Base-by-base conservation (phyloP, 805 yeast species). In the Starmerella powellii region DNA sequence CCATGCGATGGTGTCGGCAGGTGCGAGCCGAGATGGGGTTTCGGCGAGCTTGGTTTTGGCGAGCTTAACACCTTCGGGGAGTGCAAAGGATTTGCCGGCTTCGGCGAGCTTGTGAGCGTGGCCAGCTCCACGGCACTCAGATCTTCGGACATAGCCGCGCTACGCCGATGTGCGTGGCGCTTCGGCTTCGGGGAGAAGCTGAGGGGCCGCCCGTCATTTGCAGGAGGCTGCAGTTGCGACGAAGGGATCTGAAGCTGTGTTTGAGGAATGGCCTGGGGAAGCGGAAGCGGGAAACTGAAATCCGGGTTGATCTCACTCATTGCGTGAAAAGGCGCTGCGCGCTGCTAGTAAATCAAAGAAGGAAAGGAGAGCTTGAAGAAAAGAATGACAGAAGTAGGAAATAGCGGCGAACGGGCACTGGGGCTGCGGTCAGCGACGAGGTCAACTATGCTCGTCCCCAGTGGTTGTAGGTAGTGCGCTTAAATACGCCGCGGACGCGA, bases 91-190 rank as follows among this genome's bases (percentile, higher is more conserved):
- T 19, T 10, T 6, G 38, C 19, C 12, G 45, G 41, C 2, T 37
- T 24, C 21, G 34, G 47, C 28, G 50, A 42, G 15, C 45, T 31
- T 15, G 34, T 31, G 23, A 47, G 41, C n/a, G 41, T 32, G 4
- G 47, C 37, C 19, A 49, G 28, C 30, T 50, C 51, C 4, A 40
- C 36, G 18, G 49, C 41, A 19, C 45, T 38, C 24, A 54, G 46
- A 41, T 54, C 58, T 28, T 54, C 58, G 12, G 57, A 53, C 41
- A 54, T 49, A 8, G 58, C 58, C 3, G 53, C 58, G 20, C 54
- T 48, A n/a, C 58, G 52, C 16, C 58, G 48, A 40, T 54, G 58
- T 16, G 46, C 49, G 31, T 54, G 57, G 28, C 42, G 39, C 28
- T 44, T 34, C 23, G 42, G 45, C 16, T 45, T 46, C 29, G 52